phyloP scores from a whole-genome alignment of 2,329 filamentous ascomycete genomes.

The Drechslera avenae region DNA sequence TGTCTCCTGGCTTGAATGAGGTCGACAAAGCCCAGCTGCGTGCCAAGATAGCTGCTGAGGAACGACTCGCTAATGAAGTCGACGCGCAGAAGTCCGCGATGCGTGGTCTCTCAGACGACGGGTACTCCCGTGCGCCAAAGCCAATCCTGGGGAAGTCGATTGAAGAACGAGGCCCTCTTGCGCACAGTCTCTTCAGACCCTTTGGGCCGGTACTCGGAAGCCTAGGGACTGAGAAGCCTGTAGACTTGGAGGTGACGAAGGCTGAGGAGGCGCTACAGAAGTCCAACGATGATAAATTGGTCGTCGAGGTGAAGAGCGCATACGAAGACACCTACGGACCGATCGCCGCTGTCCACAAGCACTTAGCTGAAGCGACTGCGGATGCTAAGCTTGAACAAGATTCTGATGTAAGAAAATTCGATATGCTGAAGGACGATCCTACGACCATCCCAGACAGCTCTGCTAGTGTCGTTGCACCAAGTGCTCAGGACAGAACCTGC shows the following conservation, averaged over 20 bases:
- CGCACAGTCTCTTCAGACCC: constrained; percentile 40
- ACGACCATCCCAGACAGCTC: neutral
- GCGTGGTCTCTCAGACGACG: constrained; percentile 39
- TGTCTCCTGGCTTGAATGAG: neutral
- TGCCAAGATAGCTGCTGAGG: constrained; percentile 23
- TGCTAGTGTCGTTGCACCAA: neutral
- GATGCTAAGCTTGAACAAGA: neutral
- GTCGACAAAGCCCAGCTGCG: constrained; percentile 12
- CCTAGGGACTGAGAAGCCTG: constrained; percentile 25
- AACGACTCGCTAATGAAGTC: constrained; percentile 35
- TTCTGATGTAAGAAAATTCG: constrained; percentile 5
- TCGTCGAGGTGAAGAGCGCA: constrained; percentile 30
- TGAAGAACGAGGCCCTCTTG: constrained; percentile 31
- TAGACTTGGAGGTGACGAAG: constrained; percentile 8
- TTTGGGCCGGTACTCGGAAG: constrained; percentile 35
- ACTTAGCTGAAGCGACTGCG: constrained; percentile 9
- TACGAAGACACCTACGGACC: constrained; percentile 38
- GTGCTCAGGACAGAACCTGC: neutral
- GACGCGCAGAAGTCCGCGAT: constrained; percentile 35
- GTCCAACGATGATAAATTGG: constrained; percentile 25
- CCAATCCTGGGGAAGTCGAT: constrained; percentile 14
- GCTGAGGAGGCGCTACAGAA: constrained; percentile 16
- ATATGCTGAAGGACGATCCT: constrained; percentile 24
- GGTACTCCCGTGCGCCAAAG: constrained; percentile 27
- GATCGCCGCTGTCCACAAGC: constrained; percentile 32